A percentile compares a stretch with the other conserved stretches of the same genome.
These are phyloP conservation scores for Solanum megistacrolobum DNA, from an alignment of 257 asterid genomes.

Conservation along the genomic window DNA sequence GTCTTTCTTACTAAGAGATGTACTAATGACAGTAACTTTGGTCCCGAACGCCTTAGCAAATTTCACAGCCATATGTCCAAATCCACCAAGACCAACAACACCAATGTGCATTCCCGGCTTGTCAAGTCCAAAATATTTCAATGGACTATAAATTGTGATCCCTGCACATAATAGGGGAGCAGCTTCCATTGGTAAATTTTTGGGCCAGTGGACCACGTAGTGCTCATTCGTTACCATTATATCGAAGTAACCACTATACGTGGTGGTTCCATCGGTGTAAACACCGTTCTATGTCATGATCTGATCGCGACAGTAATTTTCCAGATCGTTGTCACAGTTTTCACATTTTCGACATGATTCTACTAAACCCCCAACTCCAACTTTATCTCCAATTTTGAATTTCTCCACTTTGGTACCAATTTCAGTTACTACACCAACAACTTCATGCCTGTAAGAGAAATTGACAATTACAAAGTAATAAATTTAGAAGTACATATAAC, in stretches of 20 bases:
- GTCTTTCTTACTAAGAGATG: background rate
- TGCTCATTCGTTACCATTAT: background rate
- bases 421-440: background rate
- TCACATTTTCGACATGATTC: background rate
- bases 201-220: background rate
- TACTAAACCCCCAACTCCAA: background rate
- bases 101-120: background rate
- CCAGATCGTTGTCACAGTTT: background rate
- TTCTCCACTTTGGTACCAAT: background rate
- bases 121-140: background rate
- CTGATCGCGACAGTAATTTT: background rate
- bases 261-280: background rate
- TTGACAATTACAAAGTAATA: background rate
- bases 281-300: background rate
- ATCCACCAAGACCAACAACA: background rate
- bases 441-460: background rate
- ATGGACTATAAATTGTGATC: background rate
- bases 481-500: background rate
- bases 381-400: background rate
- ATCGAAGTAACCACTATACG: background rate
- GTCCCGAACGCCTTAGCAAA: background rate
- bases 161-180: background rate
- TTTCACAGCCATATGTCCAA: background rate
- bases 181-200: background rate
- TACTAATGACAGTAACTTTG: background rate